phyloP scores from a whole-genome alignment of 495 filamentous ascomycete species.

The Penicillium nucicola region DNA sequence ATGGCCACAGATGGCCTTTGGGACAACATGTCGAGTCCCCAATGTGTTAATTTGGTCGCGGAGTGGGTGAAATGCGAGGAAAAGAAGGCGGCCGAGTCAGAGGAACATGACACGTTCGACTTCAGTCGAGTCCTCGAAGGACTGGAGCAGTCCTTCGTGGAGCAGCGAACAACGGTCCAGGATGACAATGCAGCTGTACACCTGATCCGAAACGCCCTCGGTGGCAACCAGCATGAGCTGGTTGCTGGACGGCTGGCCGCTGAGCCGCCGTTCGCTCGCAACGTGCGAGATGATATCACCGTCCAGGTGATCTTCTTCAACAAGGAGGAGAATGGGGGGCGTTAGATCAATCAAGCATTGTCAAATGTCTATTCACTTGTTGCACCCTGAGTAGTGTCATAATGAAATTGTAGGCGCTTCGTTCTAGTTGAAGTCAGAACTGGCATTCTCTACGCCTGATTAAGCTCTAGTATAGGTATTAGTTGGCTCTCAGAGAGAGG shows the following conservation, averaged over 20 bases:
- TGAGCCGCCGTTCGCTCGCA: constrained; percentile 46
- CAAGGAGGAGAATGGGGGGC: too few species aligned
- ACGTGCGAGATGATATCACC: constrained; percentile 56
- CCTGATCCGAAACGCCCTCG: constrained; percentile 59
- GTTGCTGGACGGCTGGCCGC: constrained; percentile 50
- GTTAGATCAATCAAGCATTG: too few species aligned
- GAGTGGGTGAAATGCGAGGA: constrained; percentile 43
- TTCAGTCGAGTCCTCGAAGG: constrained; percentile 25
- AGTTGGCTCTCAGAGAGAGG: too few species aligned
- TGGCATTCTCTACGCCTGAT: too few species aligned
- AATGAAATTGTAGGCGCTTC: too few species aligned
- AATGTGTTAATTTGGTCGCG: constrained; percentile 57
- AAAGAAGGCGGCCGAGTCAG: constrained; percentile 10
- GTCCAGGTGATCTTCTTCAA: constrained; percentile 63
- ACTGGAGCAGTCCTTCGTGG: constrained; percentile 20
- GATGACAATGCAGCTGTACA: constrained; percentile 64
- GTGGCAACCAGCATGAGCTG: constrained; percentile 56
- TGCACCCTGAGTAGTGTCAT: too few species aligned
- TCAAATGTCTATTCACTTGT: too few species aligned
- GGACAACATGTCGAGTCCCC: constrained; percentile 55
- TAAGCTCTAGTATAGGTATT: too few species aligned
- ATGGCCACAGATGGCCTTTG: constrained; percentile 65
- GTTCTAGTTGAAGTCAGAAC: too few species aligned
- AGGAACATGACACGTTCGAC: constrained; percentile 20
- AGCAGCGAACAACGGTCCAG: constrained; percentile 45